Base-by-base conservation (phyloP, 768 basidiomycete species). In the Lactarius tabidus region DNA sequence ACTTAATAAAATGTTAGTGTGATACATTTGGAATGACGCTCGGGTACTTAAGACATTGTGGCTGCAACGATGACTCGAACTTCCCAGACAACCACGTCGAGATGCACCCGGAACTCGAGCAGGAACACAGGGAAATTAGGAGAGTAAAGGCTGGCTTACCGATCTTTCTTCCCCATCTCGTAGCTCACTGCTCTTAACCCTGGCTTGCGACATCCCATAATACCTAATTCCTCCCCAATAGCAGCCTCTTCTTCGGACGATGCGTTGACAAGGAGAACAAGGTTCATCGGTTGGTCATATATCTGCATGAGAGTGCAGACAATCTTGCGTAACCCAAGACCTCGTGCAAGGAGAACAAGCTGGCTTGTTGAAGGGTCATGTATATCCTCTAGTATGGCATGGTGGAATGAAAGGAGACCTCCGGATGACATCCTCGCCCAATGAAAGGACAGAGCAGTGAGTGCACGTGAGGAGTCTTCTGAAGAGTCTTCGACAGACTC, bases 301-400 rank as follows among this genome's bases (percentile, higher is more conserved):
- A 96, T 91, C 77, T 95, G 91, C 79, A 98, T 82, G 45, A 98
- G 82, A 0, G 88, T 90, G 77, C 92, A 94, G 52, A 94, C 74
- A 59, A 97, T 81, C 63, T 87, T 80, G 15, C 95, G 84, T 66
- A 98, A 78, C 0, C 97, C 97, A 2, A 99, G 82, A 0, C 97
- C 97, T 36, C 95, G 89, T 1, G 93, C 95, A 36, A 99, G 78
- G 48, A 99, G 74, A 43, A 91, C 75, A 10, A 92, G 78, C 69
- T 91, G 90, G 70, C 80, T 89, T 9, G 84, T 88, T 14, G 82
- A 81, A 39, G 90, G 90, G 75, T 91, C 89, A 74, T 89, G 86
- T 17, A 90, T 84, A 45, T 83, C 79, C 70, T 88, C 82, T 61
- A 91, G 74, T 59, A 91, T 86, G 55, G 80, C 73, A 67, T 81